phyloP scores from a whole-genome alignment of 2,329 filamentous ascomycete species.

The Pseudocercospora crystallina region DNA sequence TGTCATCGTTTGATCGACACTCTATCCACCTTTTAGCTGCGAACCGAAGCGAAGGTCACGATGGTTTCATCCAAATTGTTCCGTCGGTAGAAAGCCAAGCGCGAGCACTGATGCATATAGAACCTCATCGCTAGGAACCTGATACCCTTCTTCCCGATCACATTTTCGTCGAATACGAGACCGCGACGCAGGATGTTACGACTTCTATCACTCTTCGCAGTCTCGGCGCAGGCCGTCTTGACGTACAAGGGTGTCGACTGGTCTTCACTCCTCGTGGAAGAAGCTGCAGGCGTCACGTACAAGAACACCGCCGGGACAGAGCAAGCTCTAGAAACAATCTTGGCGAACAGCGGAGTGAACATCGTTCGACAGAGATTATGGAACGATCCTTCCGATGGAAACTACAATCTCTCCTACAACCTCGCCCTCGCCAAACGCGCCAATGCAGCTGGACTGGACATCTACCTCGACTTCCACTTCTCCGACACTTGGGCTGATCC shows the following conservation, averaged over 20 bases:
- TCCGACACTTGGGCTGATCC: constrained; percentile 39
- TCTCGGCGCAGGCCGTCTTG: constrained; percentile 6
- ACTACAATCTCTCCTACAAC: constrained; percentile 36
- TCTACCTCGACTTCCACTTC: constrained; percentile 39
- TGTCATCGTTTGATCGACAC: no score
- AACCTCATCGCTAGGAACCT: no score
- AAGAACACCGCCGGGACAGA: constrained; percentile 33
- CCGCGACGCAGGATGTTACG: no score
- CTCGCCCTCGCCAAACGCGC: constrained; percentile 37
- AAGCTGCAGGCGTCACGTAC: constrained; percentile 36
- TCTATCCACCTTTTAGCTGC: no score
- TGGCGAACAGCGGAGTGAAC: constrained; percentile 26
- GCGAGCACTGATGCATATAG: no score
- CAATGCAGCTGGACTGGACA: constrained; percentile 28
- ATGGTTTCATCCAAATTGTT: no score
- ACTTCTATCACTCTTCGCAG: no score
- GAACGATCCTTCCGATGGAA: constrained; percentile 31
- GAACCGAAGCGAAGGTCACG: no score
- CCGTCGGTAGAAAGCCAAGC: no score
- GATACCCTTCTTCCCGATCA: no score
- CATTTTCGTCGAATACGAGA: no score
- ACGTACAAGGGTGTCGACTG: constrained; percentile 41
- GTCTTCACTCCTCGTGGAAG: constrained; percentile 37
- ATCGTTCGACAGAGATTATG: constrained; percentile 33
- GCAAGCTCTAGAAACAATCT: constrained; percentile 28